phyloP scores from a whole-genome alignment of 495 filamentous ascomycete genomes.

The Tuber borchii region DNA sequence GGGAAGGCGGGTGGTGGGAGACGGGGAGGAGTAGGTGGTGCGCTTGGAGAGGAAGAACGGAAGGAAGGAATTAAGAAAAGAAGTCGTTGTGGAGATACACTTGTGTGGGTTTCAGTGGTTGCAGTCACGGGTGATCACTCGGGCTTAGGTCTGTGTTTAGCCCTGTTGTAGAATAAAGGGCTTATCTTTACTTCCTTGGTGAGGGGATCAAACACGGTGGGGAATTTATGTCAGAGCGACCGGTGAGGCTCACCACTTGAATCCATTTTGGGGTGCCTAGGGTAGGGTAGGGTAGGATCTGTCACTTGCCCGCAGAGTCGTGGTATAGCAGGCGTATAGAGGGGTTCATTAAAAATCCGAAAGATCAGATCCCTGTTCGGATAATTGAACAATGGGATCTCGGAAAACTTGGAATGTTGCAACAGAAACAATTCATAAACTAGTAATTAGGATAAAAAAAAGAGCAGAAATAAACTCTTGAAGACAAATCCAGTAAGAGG shows the following conservation, averaged over 20 bases:
- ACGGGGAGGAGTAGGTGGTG: neutral
- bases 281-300: neutral
- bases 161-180: neutral
- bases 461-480: too few species aligned
- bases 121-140: neutral
- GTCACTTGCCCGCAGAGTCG: too few species aligned
- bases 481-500: too few species aligned
- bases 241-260: neutral
- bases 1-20: neutral
- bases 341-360: too few species aligned
- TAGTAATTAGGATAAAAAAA: too few species aligned
- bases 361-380: too few species aligned
- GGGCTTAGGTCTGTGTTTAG: neutral
- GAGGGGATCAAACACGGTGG: neutral
- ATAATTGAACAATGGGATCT: too few species aligned
- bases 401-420: too few species aligned
- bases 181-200: neutral
- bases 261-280: neutral
- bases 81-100: neutral
- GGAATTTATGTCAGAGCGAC: neutral
- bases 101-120: neutral
- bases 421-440: too few species aligned
- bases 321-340: too few species aligned
- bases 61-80: neutral
- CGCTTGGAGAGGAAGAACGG: neutral